Base-by-base conservation (phyloP, 768 basidiomycete genomes). In the Podaxis sp. region DNA sequence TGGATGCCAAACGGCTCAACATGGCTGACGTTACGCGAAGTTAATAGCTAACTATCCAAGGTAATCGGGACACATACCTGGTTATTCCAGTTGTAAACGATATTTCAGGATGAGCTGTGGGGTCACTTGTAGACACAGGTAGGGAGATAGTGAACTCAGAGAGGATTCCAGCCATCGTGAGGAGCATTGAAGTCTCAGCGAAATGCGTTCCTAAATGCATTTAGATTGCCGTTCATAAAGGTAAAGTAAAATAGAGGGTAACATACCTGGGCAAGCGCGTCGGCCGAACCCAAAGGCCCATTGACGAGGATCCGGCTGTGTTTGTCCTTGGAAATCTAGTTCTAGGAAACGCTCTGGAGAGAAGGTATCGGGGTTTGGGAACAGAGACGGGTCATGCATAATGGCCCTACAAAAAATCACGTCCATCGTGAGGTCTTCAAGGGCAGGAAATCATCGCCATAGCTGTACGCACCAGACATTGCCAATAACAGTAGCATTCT, bases 401-500 rank as follows among this genome's bases (percentile, higher is more conserved):
- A 81, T 68, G 7, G 67, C 72, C 71, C 72, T 74, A 52, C 4
- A 4, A 7, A 7, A 17, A 50, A 12, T 24, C 17, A 49, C 6
- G 48, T 11, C 13, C 5, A 20, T 22, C 11, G 49, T 50, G 12
- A 50, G 26, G 20, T 26, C 8, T 24, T 50, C 12, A 26, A 50
- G 49, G 22, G 26, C 24, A 13, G 22, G 3, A 6, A 24, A 15
- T 50, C 20, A 7, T 46, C 44, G 3, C 17, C 6, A 26, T 41
- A 13, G n/a, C 38, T 33, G 51, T 8, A 50, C 71, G 64, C 59
- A 80, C 80, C 81, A 83, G n/a, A 80, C 73, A 56, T 82, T 83
- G 2, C 79, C 75, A n/a, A 83, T 65, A 17, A 83, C 66, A 3
- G 78, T 79, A 1, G 81, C 74, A 11, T 76, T 77, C 52, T 77